Percentiles rank a stretch among this genome's conserved stretches.
Evolutionary conservation across 2,329 filamentous ascomycete species (phyloP).

Genomic region (Whalleya microplaca): DNA sequence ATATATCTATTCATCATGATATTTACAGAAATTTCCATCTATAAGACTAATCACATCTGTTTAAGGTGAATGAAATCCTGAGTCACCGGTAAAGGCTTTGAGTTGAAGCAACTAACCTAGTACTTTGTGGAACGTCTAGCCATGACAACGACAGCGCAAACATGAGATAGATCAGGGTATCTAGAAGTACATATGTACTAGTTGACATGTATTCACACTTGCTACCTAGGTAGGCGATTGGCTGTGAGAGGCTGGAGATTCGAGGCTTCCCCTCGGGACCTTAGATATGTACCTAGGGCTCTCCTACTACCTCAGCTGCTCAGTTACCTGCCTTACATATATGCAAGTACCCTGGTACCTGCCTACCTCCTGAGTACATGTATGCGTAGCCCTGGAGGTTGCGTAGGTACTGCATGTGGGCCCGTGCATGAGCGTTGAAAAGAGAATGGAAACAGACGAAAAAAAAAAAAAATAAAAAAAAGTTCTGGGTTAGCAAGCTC

Average conservation of each 20-base stretch:
- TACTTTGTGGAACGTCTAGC: too few relatives aligned
- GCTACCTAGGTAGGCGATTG: background rate
- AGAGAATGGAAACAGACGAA: too few relatives aligned
- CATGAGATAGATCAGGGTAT: too few relatives aligned
- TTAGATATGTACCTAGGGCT: too few relatives aligned
- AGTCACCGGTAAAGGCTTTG: slow-evolving; percentile 23
- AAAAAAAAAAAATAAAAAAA: slow-evolving; percentile 10
- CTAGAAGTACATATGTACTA: background rate
- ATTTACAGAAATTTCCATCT: background rate
- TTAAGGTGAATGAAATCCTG: slow-evolving; percentile 4
- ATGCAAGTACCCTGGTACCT: too few relatives aligned
- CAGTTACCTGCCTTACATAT: too few relatives aligned
- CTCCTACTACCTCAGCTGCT: too few relatives aligned
- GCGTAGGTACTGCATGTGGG: background rate
- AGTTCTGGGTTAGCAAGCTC: too few relatives aligned
- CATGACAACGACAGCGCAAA: too few relatives aligned
- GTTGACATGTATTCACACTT: background rate
- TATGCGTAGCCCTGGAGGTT: background rate
- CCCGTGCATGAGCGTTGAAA: background rate
- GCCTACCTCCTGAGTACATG: too few relatives aligned
- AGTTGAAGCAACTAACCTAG: background rate
- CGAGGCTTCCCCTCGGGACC: too few relatives aligned
- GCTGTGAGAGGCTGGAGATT: slow-evolving; percentile 17
- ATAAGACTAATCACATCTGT: background rate
- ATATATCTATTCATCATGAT: too few relatives aligned